phyloP scores from a whole-genome alignment of 164 flowering plant species.

The Cinnamomum chago region DNA sequence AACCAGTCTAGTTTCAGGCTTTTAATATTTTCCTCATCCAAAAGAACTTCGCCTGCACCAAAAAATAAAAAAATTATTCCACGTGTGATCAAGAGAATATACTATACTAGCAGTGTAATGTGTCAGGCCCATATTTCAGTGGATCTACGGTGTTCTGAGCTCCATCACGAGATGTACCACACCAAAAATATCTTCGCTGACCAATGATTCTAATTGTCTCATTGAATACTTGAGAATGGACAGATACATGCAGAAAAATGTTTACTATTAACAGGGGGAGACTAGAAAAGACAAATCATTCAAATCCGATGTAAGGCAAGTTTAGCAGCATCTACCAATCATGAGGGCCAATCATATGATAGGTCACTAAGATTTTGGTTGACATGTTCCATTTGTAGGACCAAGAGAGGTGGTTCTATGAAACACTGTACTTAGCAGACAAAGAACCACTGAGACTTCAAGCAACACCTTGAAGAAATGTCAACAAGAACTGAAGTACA shows the following conservation, averaged over 20 bases:
- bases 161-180: no score
- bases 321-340: neutral
- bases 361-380: no score
- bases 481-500: neutral
- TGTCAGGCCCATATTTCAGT: neutral
- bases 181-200: no score
- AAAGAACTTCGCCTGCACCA: constrained; percentile 87
- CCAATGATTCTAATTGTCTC: no score
- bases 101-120: neutral
- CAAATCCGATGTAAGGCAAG: neutral
- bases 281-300: neutral
- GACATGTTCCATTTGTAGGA: neutral
- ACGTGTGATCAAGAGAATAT: neutral
- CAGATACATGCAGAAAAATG: neutral
- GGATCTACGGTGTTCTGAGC: no score
- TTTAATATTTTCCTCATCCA: constrained; percentile 94
- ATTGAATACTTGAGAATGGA: neutral
- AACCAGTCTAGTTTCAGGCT: constrained; percentile 88
- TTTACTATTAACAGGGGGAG: neutral
- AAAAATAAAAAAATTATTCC: neutral
- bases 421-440: neutral
- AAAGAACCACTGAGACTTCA: neutral
- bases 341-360: no score
- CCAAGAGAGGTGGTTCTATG: neutral
- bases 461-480: neutral